Conservation (phyloP, 1,284 basidiomycete species). For the Trichosporon coremiiforme region DNA sequence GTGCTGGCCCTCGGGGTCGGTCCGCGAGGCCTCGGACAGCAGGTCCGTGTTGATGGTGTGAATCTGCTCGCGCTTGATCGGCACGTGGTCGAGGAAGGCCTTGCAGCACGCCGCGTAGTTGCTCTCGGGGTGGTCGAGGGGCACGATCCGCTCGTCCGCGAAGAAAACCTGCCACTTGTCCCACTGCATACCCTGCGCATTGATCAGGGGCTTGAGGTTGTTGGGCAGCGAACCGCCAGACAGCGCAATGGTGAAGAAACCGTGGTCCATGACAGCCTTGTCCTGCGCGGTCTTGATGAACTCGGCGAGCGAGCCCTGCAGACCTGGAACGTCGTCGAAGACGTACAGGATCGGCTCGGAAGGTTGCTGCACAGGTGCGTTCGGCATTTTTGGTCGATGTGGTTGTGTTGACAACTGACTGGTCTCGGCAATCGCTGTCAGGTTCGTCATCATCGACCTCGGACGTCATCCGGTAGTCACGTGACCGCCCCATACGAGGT, state of each 20-base stretch:
- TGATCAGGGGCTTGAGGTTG: constrained; percentile 73
- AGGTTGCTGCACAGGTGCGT: constrained; percentile 36
- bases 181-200: constrained; percentile 76
- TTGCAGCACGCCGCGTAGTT: constrained; percentile 80
- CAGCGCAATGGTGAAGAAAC: constrained; percentile 86
- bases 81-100: constrained; percentile 80
- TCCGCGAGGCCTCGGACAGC: constrained; percentile 59
- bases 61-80: constrained; percentile 71
- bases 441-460: constrained; percentile 6
- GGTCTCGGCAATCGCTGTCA: background rate
- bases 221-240: constrained; percentile 92
- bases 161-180: constrained; percentile 98
- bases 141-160: constrained; percentile 91
- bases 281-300: constrained; percentile 88
- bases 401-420: constrained; percentile 11
- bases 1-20: constrained; percentile 57
- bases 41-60: constrained; percentile 76
- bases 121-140: constrained; percentile 86
- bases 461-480: background rate
- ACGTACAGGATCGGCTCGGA: constrained; percentile 70
- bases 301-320: constrained; percentile 69
- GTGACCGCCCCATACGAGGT: background rate
- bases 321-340: constrained; percentile 62
- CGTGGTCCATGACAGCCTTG: constrained; percentile 83
- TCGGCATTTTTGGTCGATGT: constrained; percentile 37